Base-by-base conservation (phyloP, 768 basidiomycete species). In the Russula sp. region DNA sequence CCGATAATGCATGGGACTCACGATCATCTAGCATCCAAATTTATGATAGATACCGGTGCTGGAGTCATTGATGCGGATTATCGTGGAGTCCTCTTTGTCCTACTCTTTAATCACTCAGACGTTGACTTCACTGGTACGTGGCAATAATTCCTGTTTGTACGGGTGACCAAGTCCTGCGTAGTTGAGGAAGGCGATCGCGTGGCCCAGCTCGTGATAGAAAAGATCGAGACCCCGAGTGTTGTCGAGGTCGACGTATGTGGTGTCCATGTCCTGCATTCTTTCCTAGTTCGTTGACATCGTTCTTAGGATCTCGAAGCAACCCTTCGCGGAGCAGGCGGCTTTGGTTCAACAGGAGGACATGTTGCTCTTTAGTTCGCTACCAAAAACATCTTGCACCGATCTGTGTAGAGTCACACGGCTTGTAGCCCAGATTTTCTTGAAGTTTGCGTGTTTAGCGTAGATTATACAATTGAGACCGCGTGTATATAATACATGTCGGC, bases 61-160 rank as follows among this genome's bases (percentile, higher is more conserved):
- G 97, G 96, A 24, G 97, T 99, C 8, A 84, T 99, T 57, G 97
- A 99, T 67, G 92, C 93, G 8, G 97, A 99, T 74, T 98, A 99
- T 75, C 83, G 97, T 59, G 97, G 97, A 24, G 79, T 86, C 14
- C 84, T 99, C 52, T 94, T 89, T 72, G 92, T 98, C 40, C 80
- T 99, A 32, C 80, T 99, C 50, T 98, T 93, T 84, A 98, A 99
- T 73, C 83, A 87, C 61, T 89, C 89, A 0, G 92, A 97, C 74
- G 79, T 84, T 63, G 93, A 98, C 71, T 99, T 98, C 72, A 78
- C 89, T 75, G 87, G 94, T 91, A 40, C 58, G 72, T 67, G 6
- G 16, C 1, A 11, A 20, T 24, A 14, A 54, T 53, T 52, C 52
- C 26, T 20, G 20, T 49, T 46, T n/a, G 22, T 64, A 57, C 49